Base-by-base conservation (phyloP, 345 rosid genomes). In the Camelina hispida region DNA sequence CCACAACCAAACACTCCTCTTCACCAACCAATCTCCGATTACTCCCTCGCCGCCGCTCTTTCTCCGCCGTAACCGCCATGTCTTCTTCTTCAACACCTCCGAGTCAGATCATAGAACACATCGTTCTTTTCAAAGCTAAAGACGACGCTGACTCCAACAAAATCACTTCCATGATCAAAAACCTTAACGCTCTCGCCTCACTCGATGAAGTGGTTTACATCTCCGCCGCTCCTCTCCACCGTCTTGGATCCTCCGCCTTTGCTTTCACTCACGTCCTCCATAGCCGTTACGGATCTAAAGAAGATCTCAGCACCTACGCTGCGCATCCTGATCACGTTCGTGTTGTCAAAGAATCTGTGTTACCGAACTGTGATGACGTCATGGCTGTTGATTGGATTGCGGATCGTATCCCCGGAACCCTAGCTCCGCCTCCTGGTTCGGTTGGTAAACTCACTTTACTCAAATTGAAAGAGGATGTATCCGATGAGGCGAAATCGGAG, bases 301-400 rank as follows among this genome's bases (percentile, higher is more conserved):
- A 87, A 9, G 85, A 80, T 78, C 86, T 91, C 51, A 20, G 13
- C 64, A 28, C 84, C 5, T 94, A 94, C 84, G 52, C 88, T 42
- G 84, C 79, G 1, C 88, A 91, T 81, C 96, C 96, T 2, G 75
- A 80, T 50, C 96, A 91, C 82, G 76, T 87, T 59, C 55, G 73
- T 63, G 93, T 82, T 56, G 97, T 88, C 51, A 87, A 84, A 69
- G 91, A 91, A 13, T 72, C 75, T 2, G 80, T 77, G 42, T 69
- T 83, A 14, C 96, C 98, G 9, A 83, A 83, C 73, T 89, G 96
- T 35, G 93, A 93, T 0, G 98, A 91, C 75, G 2, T 89, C 69
- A 91, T 91, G 97, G 97, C 98, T 51, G 88, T 94, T 69, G 96
- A 94, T 74, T 94, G 98, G 98, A 78, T 91, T 60, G 86, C 87